Evolutionary conservation across 352 stramenopile genomes (phyloP).

Genomic region (Pythium utonaiense): DNA sequence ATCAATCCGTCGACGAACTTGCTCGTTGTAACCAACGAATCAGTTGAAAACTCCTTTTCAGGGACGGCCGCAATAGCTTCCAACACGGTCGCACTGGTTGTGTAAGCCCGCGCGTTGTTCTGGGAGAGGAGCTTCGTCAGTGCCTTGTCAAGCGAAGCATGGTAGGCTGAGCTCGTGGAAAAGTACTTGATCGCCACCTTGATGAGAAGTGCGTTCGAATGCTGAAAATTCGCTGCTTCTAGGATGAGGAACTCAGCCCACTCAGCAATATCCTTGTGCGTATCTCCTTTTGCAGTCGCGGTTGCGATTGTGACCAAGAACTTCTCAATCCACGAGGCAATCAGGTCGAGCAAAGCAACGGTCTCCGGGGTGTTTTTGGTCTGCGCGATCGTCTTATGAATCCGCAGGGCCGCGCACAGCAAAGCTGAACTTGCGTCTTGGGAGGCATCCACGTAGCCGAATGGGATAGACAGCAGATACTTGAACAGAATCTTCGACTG

Average conservation of each 20-base stretch:
- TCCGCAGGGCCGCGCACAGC: conserved; percentile 6
- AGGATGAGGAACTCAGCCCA: conserved; percentile 20
- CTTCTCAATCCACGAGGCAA: conserved; percentile 29
- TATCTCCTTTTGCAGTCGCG: neutral
- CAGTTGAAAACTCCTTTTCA: conserved; percentile 22
- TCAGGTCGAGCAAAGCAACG: conserved; percentile 21
- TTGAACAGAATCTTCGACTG: conserved; percentile 10
- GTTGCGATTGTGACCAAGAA: conserved; percentile 10
- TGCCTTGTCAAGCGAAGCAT: neutral
- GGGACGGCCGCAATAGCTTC: conserved; percentile 20
- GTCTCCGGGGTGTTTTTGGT: neutral
- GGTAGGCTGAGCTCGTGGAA: neutral
- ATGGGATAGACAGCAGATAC: conserved; percentile 19
- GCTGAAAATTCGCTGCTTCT: neutral
- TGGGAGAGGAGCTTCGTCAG: conserved; percentile 15
- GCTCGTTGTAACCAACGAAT: conserved; percentile 4
- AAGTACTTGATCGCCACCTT: conserved; percentile 9
- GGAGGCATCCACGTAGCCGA: conserved; percentile 12
- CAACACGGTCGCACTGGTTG: conserved; percentile 17
- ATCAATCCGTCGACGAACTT: conserved; percentile 40
- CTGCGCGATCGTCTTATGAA: conserved; percentile 13
- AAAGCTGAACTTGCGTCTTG: neutral
- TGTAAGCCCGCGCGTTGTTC: conserved; percentile 9
- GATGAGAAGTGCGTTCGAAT: conserved; percentile 10
- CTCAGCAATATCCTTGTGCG: neutral